Evolutionary conservation across 2,329 filamentous ascomycete species (phyloP).

Genomic region (Endoconidiophora polonica): DNA sequence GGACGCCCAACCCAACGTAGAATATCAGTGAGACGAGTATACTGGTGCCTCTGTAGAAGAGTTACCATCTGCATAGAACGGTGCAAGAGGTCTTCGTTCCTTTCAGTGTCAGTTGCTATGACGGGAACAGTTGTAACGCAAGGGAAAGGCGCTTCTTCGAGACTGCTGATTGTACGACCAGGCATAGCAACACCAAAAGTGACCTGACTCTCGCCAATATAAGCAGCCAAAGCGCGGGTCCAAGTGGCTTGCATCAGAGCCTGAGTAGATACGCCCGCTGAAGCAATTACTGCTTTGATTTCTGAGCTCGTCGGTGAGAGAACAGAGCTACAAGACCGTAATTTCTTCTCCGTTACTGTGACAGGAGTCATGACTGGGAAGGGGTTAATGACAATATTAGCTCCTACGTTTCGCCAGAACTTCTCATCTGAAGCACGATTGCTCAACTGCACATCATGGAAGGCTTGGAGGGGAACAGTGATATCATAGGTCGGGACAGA

Average conservation of each 20-base stretch:
- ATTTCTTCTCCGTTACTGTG: slow-evolving; percentile 19
- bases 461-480: neutral
- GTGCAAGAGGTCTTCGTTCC: slow-evolving; percentile 40
- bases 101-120: slow-evolving; percentile 24
- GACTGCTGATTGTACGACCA: slow-evolving; percentile 47
- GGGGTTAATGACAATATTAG: slow-evolving; percentile 40
- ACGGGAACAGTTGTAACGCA: slow-evolving; percentile 72
- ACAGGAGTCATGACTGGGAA: slow-evolving; percentile 65
- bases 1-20: slow-evolving; percentile 54
- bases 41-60: slow-evolving; percentile 50
- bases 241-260: slow-evolving; percentile 62
- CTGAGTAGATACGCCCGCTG: slow-evolving; percentile 54
- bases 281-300: slow-evolving; percentile 40
- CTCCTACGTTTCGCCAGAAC: slow-evolving; percentile 48
- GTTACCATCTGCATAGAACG: slow-evolving; percentile 50
- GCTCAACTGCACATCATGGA: no score
- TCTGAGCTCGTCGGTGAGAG: slow-evolving; percentile 11
- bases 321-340: slow-evolving; percentile 15
- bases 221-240: slow-evolving; percentile 57
- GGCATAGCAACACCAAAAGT: slow-evolving; percentile 71
- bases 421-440: slow-evolving; percentile 20
- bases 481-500: neutral
- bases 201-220: slow-evolving; percentile 56
- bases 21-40: slow-evolving; percentile 52
- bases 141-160: slow-evolving; percentile 49